These are phyloP conservation scores for cucumber (Cucumis sativus) DNA, from an alignment of 306 rosid genomes.

Conservation along the genomic window DNA sequence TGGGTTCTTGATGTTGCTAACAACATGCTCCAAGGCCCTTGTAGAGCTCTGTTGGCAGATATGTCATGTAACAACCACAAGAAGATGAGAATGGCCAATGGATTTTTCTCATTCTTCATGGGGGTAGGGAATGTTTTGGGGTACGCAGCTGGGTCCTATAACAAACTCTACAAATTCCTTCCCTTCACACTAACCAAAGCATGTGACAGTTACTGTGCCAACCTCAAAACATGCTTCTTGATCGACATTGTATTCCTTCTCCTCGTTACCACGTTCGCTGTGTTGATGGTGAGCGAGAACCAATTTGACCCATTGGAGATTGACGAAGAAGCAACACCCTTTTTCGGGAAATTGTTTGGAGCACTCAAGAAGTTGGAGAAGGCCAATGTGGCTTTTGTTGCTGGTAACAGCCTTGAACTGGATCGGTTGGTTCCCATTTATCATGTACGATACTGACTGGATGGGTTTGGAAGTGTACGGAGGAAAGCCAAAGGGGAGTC, in stretches of 20 bases:
- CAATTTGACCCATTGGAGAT: neutral
- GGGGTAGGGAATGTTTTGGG: conserved; percentile 75
- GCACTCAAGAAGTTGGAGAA: conserved; percentile 38
- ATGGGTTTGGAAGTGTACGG: conserved; percentile 89
- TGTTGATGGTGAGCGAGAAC: conserved; percentile 36
- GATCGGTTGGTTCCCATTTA: conserved; percentile 87
- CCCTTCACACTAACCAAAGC: conserved; percentile 58
- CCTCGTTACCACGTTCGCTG: conserved; percentile 13
- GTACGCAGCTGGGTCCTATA: conserved; percentile 55
- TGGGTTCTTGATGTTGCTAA: conserved; percentile 20
- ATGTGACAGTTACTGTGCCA: conserved; percentile 70
- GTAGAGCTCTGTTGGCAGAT: conserved; percentile 16
- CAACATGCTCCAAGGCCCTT: conserved; percentile 24
- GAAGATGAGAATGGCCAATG: conserved; percentile 37
- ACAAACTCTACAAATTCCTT: conserved; percentile 24
- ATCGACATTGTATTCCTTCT: conserved; percentile 40
- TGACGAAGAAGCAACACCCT: neutral
- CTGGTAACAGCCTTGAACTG: conserved; percentile 81
- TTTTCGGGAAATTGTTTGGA: conserved; percentile 18
- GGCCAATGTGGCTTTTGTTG: conserved; percentile 62
- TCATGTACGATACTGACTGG: conserved; percentile 89
- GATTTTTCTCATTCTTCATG: conserved; percentile 65
- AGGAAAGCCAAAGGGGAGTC: conserved; percentile 23
- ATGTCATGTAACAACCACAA: conserved; percentile 13
- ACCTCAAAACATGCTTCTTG: conserved; percentile 68